Evolutionary conservation across 1,284 basidiomycete genomes (phyloP).

Genomic region (Trametes versicolor): DNA sequence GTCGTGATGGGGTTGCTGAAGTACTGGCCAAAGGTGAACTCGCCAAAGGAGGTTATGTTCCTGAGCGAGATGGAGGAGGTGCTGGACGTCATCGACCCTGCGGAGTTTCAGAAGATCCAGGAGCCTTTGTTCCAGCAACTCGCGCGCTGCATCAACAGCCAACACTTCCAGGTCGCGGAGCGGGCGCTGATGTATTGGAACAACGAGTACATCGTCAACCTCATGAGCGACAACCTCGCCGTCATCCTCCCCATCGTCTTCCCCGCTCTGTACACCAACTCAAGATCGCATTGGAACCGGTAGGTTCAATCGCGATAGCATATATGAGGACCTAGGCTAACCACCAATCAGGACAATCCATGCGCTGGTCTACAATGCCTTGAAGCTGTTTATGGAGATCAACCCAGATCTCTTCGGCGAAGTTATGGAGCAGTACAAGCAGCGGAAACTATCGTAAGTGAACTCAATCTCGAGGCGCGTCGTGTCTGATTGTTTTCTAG

Average conservation of each 20-base stretch:
- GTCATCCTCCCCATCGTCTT: slow-evolving; percentile 96
- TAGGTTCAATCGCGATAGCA: slow-evolving; percentile 50
- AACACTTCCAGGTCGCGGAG: slow-evolving; percentile 99
- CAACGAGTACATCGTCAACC: slow-evolving; percentile 99
- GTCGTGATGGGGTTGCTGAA: slow-evolving; percentile 95
- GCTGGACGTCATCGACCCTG: slow-evolving; percentile 96
- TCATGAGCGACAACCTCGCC: slow-evolving; percentile 97
- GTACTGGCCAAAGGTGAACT: slow-evolving; percentile 99
- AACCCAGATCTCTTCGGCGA: slow-evolving; percentile 97
- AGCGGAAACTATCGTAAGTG: slow-evolving; percentile 84
- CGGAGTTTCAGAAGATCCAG: slow-evolving; percentile 97
- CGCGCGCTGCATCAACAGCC: slow-evolving; percentile 97
- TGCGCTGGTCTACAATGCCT: slow-evolving; percentile 98
- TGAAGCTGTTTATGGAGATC: slow-evolving; percentile 99
- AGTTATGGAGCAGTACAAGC: slow-evolving; percentile 94
- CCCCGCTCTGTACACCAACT: slow-evolving; percentile 97
- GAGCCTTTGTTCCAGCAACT: slow-evolving; percentile 95
- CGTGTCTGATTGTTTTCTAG: slow-evolving; percentile 49
- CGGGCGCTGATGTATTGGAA: slow-evolving; percentile 97
- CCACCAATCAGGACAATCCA: slow-evolving; percentile 87
- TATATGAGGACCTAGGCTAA: slow-evolving; percentile 17
- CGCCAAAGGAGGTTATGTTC: slow-evolving; percentile 99
- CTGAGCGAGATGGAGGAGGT: slow-evolving; percentile 99
- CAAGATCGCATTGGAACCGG: slow-evolving; percentile 99
- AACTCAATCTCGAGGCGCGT: slow-evolving; percentile 21